These are phyloP conservation scores for Diphasiastrum complanatum DNA, from an alignment of 83 land plant genomes.

Conservation along the genomic window DNA sequence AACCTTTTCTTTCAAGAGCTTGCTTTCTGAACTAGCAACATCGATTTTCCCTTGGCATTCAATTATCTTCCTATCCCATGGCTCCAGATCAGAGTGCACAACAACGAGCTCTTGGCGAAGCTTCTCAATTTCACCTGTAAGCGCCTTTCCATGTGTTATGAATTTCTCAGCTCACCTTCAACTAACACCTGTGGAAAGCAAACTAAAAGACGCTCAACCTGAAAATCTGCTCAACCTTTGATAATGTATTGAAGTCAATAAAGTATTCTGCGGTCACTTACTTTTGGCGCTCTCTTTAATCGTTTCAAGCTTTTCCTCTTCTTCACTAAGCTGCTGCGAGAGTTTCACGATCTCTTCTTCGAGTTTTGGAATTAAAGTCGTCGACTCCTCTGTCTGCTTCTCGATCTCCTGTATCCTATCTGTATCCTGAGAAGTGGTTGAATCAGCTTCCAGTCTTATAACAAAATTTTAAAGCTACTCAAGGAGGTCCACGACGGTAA, in stretches of 20 bases:
- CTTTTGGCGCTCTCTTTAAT: constrained; percentile 74
- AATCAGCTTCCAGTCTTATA: neutral
- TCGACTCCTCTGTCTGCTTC: constrained; percentile 57
- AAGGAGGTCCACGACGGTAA: neutral
- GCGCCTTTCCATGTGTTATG: no score
- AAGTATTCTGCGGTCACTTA: constrained; percentile 4
- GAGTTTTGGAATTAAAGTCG: constrained; percentile 56
- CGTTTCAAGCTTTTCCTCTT: constrained; percentile 72
- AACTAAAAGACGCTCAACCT: no score
- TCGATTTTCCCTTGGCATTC: constrained; percentile 79
- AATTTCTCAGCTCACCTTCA: no score
- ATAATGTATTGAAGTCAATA: neutral
- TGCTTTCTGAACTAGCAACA: constrained; percentile 61
- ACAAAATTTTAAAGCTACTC: no score
- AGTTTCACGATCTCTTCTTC: constrained; percentile 61
- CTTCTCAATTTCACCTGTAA: constrained; percentile 66
- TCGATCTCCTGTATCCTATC: constrained; percentile 48
- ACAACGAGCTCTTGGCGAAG: constrained; percentile 50
- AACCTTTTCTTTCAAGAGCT: constrained; percentile 82
- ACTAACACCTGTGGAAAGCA: no score
- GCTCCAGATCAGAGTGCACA: constrained; percentile 80
- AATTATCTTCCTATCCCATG: constrained; percentile 87
- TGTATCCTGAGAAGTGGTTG: constrained; percentile 49
- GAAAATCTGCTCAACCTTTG: neutral
- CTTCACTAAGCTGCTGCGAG: constrained; percentile 47